Base-by-base conservation (phyloP, 1,284 basidiomycete genomes). In the Anthracocystis panici-leucophaei region DNA sequence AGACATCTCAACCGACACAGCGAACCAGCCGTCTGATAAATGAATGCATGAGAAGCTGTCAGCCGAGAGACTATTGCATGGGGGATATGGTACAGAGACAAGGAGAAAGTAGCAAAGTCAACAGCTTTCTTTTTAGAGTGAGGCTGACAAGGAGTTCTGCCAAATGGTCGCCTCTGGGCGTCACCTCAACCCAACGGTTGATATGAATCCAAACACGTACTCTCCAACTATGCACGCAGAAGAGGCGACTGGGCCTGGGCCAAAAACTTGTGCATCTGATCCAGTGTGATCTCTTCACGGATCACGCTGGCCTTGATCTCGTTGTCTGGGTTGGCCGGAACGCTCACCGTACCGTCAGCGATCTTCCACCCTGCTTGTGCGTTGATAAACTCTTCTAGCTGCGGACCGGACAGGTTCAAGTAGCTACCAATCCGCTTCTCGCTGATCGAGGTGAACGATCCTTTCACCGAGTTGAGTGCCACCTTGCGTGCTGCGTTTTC, bases 241-340 rank as follows among this genome's bases (percentile, higher is more conserved):
- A 72, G 57, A 25, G 71, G 60, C 40, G 76, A 54, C 52, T 80
- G 78, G 8, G 80, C 75, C 70, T 81, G 80, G 18, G 76, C 50
- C 25, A 81, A 59, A 54, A 80, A 66, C 70, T 81, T 81, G 64
- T 69, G 66, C 72, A 81, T 70, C 64, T 80, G 95, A 77, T 91
- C 91, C 64, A 97, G 88, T 85, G 92, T 92, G 75, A 97, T 92
- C 79, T 89, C 91, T 88, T 97, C 95, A 86, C 93, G 92, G 48
- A 96, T 92, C 44, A 96, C 90, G n/a, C 93, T 93, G 0, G 94
- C 93, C 86, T 94, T 93, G 82, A 97, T 93, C 83, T 94, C 92
- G 86, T 97, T 97, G 57, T 83, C 80, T 38, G 73, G 64, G 57
- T 81, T 83, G 49, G 71, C 74, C 42, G 94, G 94, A 60, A 97